Conservation (phyloP, 148 eudicot species). For the Nepenthes mirabilis region DNA sequence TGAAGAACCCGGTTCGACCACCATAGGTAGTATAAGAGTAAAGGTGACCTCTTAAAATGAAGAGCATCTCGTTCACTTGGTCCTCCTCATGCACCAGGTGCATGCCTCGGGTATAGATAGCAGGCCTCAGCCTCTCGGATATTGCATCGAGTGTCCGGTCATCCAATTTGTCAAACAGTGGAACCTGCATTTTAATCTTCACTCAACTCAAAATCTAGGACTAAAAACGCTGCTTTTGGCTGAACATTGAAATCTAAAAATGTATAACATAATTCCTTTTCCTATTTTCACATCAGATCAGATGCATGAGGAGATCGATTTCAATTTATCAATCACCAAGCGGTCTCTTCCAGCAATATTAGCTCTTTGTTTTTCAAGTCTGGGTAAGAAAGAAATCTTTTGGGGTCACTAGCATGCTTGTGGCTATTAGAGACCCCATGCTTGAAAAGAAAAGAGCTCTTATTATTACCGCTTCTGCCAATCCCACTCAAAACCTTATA, state of each 20-base stretch:
- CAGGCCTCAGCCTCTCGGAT: slow-evolving; percentile 51
- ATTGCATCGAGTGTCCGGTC: slow-evolving; percentile 42
- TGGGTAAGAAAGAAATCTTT: not conserved
- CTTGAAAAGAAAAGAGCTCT: not conserved
- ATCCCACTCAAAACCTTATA: not conserved
- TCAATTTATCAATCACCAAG: too few relatives aligned
- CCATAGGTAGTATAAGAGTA: slow-evolving; percentile 47
- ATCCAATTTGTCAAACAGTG: slow-evolving; percentile 44
- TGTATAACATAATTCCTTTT: too few relatives aligned
- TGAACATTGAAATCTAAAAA: too few relatives aligned
- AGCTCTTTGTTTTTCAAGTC: too few relatives aligned
- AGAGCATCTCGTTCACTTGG: slow-evolving; percentile 49
- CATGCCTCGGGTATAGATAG: slow-evolving; percentile 31
- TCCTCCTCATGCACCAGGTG: slow-evolving; percentile 35
- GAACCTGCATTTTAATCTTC: slow-evolving; percentile 21
- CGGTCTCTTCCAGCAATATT: too few relatives aligned
- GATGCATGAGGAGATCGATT: too few relatives aligned
- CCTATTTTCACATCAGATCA: too few relatives aligned
- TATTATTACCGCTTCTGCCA: too few relatives aligned
- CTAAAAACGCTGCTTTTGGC: too few relatives aligned
- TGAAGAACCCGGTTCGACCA: slow-evolving; percentile 43
- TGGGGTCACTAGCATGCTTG: not conserved
- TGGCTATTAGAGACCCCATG: not conserved
- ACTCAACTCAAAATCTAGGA: not conserved
- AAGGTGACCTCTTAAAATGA: slow-evolving; percentile 49